Percentiles rank a stretch among this genome's conserved stretches.
Evolutionary conservation across 2,329 filamentous ascomycete genomes (phyloP).

Genomic region (Leptosphaerulina australis): DNA sequence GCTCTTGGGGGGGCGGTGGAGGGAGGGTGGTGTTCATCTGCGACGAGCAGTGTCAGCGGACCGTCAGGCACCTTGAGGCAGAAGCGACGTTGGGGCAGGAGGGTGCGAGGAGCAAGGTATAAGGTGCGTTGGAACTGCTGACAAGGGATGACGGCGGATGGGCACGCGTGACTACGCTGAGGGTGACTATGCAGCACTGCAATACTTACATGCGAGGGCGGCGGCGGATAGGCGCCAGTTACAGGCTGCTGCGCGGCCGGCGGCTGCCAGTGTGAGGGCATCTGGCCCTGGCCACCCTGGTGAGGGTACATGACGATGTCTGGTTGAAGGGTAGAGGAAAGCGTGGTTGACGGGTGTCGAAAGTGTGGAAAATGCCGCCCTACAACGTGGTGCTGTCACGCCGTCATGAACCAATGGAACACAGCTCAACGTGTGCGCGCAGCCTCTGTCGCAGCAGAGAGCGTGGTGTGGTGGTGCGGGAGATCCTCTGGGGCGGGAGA

Average conservation of each 20-base stretch:
- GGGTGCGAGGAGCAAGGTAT: slow-evolving; percentile 5
- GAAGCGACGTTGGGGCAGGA: background rate
- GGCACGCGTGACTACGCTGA: slow-evolving; percentile 4
- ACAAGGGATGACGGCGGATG: background rate
- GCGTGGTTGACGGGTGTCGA: slow-evolving; percentile 12
- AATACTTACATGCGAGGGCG: slow-evolving; percentile 45
- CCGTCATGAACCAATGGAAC: slow-evolving; percentile 36
- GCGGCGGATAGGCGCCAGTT: slow-evolving; percentile 45
- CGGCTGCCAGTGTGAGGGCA: slow-evolving; percentile 48
- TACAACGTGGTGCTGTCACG: slow-evolving; percentile 36
- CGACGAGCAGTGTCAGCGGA: slow-evolving; percentile 30
- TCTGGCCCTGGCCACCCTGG: slow-evolving; percentile 46
- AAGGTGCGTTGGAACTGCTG: slow-evolving; percentile 10
- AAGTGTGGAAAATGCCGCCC: slow-evolving; percentile 18
- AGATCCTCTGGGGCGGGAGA: slow-evolving; percentile 34
- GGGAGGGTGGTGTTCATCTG: slow-evolving; percentile 44
- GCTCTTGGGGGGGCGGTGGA: slow-evolving; percentile 44
- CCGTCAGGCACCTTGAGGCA: slow-evolving; percentile 17
- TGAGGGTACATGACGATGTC: slow-evolving; percentile 43
- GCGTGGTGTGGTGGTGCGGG: slow-evolving; percentile 28
- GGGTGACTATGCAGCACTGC: background rate
- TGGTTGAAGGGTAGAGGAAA: background rate
- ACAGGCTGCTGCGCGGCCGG: slow-evolving; percentile 42
- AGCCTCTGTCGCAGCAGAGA: slow-evolving; percentile 6
- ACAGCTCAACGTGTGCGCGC: slow-evolving; percentile 11